A percentile compares a stretch with the other conserved stretches of the same genome.
These are phyloP conservation scores for Saturnispora galanensis DNA, from an alignment of 805 yeast genomes.

Conservation along the genomic window DNA sequence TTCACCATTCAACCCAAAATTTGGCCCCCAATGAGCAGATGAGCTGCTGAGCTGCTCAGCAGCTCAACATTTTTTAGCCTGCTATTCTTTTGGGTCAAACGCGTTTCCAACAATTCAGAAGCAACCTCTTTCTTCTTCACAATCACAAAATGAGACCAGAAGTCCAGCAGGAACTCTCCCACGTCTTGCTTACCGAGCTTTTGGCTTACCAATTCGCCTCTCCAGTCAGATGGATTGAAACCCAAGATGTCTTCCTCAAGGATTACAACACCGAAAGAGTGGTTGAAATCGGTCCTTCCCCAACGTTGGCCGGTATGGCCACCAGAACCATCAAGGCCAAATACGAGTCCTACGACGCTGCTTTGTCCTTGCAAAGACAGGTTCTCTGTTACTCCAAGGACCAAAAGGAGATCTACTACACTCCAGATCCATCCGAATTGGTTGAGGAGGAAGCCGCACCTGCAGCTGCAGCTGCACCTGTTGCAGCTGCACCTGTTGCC, in stretches of 20 bases:
- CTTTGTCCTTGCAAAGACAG: conserved; percentile 86
- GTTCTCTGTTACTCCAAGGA: conserved; percentile 93
- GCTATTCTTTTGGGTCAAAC: not conserved
- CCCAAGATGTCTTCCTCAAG: conserved; percentile 94
- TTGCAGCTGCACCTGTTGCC: conserved; percentile 47
- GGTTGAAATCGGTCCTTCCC: conserved; percentile 98
- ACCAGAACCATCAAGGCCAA: conserved; percentile 89
- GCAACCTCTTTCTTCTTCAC: not conserved
- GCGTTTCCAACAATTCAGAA: not conserved
- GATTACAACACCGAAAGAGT: conserved; percentile 94
- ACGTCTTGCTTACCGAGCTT: conserved; percentile 85
- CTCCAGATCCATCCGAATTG: conserved; percentile 63
- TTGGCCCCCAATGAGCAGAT: no score
- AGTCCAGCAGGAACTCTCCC: conserved; percentile 95
- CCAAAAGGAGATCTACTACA: conserved; percentile 91
- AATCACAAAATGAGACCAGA: conserved; percentile 65
- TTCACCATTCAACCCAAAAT: no score
- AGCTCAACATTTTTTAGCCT: not conserved
- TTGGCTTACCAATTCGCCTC: conserved; percentile 98
- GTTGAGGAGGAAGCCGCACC: conserved; percentile 22
- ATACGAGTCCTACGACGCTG: conserved; percentile 97
- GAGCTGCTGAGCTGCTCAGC: no score
- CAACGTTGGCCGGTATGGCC: conserved; percentile 98
- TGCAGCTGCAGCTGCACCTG: conserved; percentile 28
- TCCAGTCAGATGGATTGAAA: conserved; percentile 98